phyloP scores from a whole-genome alignment of 306 rosid genomes.

The Clitoria ternatea region DNA sequence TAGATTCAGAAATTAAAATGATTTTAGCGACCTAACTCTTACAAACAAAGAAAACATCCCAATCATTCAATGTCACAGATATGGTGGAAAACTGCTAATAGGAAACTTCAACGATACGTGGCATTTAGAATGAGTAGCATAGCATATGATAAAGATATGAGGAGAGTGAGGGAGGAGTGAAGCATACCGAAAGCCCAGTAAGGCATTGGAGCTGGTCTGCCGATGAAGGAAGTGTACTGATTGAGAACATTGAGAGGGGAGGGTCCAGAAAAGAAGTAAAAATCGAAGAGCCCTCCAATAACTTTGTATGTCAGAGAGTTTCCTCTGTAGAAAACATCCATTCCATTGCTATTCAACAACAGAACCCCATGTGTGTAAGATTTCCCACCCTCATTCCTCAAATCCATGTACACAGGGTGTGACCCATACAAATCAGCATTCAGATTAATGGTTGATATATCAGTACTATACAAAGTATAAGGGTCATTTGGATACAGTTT shows the following conservation, averaged over 20 bases:
- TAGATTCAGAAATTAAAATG: neutral
- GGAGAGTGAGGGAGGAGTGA: neutral
- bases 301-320: conserved; percentile 67
- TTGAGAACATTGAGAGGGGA: conserved; percentile 74
- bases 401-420: conserved; percentile 87
- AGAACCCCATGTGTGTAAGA: conserved; percentile 71
- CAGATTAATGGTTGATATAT: conserved; percentile 64
- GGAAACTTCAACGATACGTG: neutral
- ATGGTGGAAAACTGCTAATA: neutral
- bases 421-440: conserved; percentile 85
- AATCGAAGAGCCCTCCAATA: conserved; percentile 86
- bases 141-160: too few species aligned
- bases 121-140: too few species aligned
- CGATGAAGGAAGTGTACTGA: conserved; percentile 75
- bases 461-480: conserved; percentile 70
- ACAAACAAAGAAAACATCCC: neutral
- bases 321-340: conserved; percentile 85
- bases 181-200: conserved; percentile 84
- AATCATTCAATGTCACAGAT: neutral
- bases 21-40: neutral
- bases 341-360: conserved; percentile 88
- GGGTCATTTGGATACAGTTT: conserved; percentile 72
- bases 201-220: conserved; percentile 96
- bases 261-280: conserved; percentile 87
- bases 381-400: conserved; percentile 56